Evolutionary conservation across 352 stramenopile species (phyloP), one percentile per base, ranked within the genome.

Genomic region (Globisporangium barbulae): DNA sequence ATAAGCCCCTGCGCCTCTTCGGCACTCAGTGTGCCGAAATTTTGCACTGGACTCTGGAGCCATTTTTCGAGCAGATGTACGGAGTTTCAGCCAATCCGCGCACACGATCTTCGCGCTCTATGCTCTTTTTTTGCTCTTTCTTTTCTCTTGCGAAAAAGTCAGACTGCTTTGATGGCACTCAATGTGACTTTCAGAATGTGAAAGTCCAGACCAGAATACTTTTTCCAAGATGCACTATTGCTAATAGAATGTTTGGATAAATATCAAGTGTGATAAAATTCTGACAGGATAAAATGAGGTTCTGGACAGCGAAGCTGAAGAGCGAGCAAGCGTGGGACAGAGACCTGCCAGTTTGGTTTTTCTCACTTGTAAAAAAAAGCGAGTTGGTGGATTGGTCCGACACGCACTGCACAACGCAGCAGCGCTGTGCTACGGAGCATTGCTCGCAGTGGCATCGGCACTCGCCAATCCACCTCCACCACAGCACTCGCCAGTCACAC

Each of bases 41-140:
- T 55, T 55, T 37, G 49, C 5, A 37, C 49, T 55, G 49, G 49
- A 55, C 49, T 55, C 15, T 55, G 49, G 49, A 55, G 49, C 49
- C 49, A 55, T 55, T 39, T 17, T 10, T 22, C 12, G 22, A 53
- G 21, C 22, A 33, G 45, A 52, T 52, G 21, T 6, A 7, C 9
- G 19, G n/a, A 5, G 8, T 25, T 28, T 28, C n/a, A 7, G 7
- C 45, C 45, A 52, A 52, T 52, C 45, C 22, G 19, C 19, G 9
- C 45, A 3, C 21, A 9, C 44, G n/a, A 31, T 53, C 22, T 19
- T 41, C 12, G 35, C 35, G 35, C 42, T 50, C 44, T 53, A 53
- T 53, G 47, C 45, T 25, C 44, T 25, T 53, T 53, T 52, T 53
- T 53, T 55, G 31, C 42, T 48, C 17, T 48, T 9, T 48, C 5